Percentiles rank a stretch among this genome's conserved stretches.
These are phyloP conservation scores for Aspergillus ochraceoroseus DNA, from an alignment of 2,329 filamentous ascomycete species.

Conservation along the genomic window DNA sequence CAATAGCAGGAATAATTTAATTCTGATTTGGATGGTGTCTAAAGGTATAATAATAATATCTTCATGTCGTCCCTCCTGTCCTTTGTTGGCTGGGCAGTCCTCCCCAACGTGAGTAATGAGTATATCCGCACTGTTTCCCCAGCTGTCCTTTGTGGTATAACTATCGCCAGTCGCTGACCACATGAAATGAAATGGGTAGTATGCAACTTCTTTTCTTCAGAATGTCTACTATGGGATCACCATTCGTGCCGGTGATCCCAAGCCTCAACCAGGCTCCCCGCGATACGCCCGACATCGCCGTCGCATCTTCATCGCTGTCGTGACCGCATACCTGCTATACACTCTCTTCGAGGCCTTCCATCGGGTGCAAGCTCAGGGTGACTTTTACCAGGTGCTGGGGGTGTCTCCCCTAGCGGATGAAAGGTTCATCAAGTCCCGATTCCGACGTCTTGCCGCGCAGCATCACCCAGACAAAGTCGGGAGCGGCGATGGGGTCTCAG, in stretches of 20 bases:
- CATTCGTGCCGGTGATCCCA: conserved; percentile 82
- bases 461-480: conserved; percentile 79
- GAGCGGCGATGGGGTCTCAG: conserved; percentile 36
- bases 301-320: conserved; percentile 75
- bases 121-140: conserved; percentile 1
- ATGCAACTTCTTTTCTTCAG: conserved; percentile 73
- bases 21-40: neutral
- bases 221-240: conserved; percentile 79
- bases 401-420: conserved; percentile 66
- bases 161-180: conserved; percentile 13
- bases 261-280: conserved; percentile 62
- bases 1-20: too few relatives aligned
- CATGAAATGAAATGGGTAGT: conserved; percentile 49
- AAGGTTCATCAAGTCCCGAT: conserved; percentile 73
- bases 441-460: conserved; percentile 65
- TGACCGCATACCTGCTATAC: conserved; percentile 79
- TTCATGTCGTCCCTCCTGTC: conserved; percentile 49
- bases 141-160: neutral
- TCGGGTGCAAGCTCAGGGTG: conserved; percentile 63
- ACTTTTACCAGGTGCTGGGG: conserved; percentile 75
- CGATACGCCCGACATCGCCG: conserved; percentile 70
- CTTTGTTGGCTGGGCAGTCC: conserved; percentile 57
- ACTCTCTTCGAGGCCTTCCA: conserved; percentile 90
- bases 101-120: conserved; percentile 52
- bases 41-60: neutral